Base-by-base conservation (phyloP, 116 monocot species). In the Cymodocea nodosa region DNA sequence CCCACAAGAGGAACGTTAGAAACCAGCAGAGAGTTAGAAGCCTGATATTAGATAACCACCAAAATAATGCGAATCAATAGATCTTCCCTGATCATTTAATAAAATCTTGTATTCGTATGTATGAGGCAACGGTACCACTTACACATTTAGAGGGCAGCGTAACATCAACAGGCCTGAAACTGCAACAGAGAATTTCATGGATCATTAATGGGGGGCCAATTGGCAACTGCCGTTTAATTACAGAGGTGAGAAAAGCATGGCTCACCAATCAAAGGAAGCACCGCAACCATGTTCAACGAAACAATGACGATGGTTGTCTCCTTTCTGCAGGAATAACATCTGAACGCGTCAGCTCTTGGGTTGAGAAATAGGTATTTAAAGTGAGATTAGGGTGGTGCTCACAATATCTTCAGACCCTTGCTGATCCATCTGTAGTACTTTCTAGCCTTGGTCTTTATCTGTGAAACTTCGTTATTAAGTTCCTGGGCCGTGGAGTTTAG, bases 381-480 rank as follows among this genome's bases (percentile, higher is more conserved):
- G 7, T 44, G 7, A 4, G 12, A 10, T 44, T 44, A 12, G 7
- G 12, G 44, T 12, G 44, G 9, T 35, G 69, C 92, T 84, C 75
- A 98, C 98, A 98, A 53, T 61, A 85, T 86, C 25, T 81, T 75
- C 55, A 98, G 83, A n/a, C 89, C 92, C 35, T 64, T 84, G 54
- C 80, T 80, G 56, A 92, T 80, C 22, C 53, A 37, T 6, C 65
- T 50, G 73, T 81, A 76, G 9, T 51, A 82, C 59, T 75, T 84
- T 36, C 73, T 51, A 0, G 92, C 89, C 75, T 84, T 84, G n/a
- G 57, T 71, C 56, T 84, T 71, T 59, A 98, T 86, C 17, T 62
- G 65, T 7, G 59, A 76, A 4, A 86, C 83, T 20, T 89, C 89
- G 15, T 55, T 62, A 48, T 74, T 71, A 14, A 98, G 83, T 49